Evolutionary conservation across 495 filamentous ascomycete genomes (phyloP).

Genomic region (Lichenothelia convexa): DNA sequence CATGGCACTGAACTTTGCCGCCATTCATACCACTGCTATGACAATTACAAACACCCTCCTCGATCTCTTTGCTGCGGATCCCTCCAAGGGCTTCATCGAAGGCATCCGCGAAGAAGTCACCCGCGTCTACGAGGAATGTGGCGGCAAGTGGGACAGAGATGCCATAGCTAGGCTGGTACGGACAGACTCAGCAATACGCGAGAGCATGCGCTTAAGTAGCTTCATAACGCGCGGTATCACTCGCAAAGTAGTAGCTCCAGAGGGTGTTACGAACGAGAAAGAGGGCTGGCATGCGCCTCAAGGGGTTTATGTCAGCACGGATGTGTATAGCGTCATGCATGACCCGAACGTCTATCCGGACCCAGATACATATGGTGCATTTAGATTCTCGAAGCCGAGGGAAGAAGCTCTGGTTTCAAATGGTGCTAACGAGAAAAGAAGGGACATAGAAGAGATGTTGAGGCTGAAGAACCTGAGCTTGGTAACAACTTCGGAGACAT

Average conservation of each 20-base stretch:
- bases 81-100: not conserved
- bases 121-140: not conserved
- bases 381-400: slow-evolving; percentile 17
- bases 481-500: slow-evolving; percentile 4
- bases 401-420: slow-evolving; percentile 1
- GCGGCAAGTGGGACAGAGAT: slow-evolving; percentile 5
- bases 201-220: slow-evolving; percentile 24
- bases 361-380: slow-evolving; percentile 20
- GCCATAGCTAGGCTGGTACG: slow-evolving; percentile 17
- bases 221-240: slow-evolving; percentile 24
- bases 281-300: slow-evolving; percentile 18
- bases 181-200: slow-evolving; percentile 25
- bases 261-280: slow-evolving; percentile 21
- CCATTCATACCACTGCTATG: slow-evolving; percentile 1
- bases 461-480: not conserved
- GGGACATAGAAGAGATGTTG: not conserved
- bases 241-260: slow-evolving; percentile 23
- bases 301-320: slow-evolving; percentile 24
- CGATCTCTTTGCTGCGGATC: not conserved
- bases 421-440: not conserved
- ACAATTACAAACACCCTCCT: slow-evolving; percentile 1
- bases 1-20: slow-evolving; percentile 5
- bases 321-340: slow-evolving; percentile 21
- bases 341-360: slow-evolving; percentile 23
- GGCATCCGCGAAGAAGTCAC: slow-evolving; percentile 2